Base-by-base conservation (phyloP, 2,329 filamentous ascomycete species). In the Biscogniauxia marginata region DNA sequence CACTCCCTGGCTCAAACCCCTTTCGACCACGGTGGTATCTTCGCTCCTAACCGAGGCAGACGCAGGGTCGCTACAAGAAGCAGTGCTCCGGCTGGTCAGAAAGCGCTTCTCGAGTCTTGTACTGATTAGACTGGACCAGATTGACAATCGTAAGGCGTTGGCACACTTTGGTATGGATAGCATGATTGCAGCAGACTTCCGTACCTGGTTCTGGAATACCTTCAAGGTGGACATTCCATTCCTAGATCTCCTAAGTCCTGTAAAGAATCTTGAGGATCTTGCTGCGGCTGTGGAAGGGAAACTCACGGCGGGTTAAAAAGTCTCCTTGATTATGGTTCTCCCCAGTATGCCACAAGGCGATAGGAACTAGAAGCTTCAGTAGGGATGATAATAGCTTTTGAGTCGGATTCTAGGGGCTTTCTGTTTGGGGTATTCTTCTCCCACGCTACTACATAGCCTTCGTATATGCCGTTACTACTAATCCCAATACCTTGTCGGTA, bases 171-270 rank as follows among this genome's bases (percentile, higher is more conserved):
- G 71, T 1, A 43, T 73, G 1, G 72, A 74, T 52, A 72, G 69
- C 50, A 74, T 74, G 71, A 63, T 74, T n/a, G 71, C 65, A 0
- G 58, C 72, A 0, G 71, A 74, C 56, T 64, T 74, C 24, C 61
- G 72, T 7, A 69, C 66, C 1, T 72, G 70, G 68, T 62, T 74
- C 43, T 74, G 65, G 55, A 53, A 55, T 16, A 54, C 63, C 5
- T 71, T 74, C 39, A 61, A 63, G 22, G 58, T 74, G 0, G 69
- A 74, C 46, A 53, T 74, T 5, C 63, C 70, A 0, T 74, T 73
- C 43, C 49, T 69, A 3, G 63, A 67, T 22, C 19, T 67, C 1
- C 4, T 63, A 8, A 60, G 59, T 21, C 19, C 49, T 3, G 50
- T 52, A 4, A 62, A 56, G 11, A 54, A 47, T 2, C 23, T 57